Conservation (phyloP, 2,329 filamentous ascomycete species). For the Lomentospora prolificans region DNA sequence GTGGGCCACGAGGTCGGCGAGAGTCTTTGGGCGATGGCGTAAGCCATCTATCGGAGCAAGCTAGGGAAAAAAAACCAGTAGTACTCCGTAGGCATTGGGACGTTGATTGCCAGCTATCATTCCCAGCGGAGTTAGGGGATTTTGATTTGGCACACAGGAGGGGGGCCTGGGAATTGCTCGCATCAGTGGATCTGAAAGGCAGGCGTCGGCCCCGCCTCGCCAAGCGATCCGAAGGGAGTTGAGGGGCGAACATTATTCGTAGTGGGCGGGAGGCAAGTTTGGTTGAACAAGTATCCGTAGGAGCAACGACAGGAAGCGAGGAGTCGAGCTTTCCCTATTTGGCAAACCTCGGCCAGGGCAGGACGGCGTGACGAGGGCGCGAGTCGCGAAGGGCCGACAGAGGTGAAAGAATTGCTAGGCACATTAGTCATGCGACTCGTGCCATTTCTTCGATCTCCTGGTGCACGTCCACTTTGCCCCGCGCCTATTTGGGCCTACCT, state of each 20-base stretch:
- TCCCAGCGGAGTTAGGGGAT: background rate
- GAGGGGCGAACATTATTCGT: no score
- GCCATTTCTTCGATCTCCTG: background rate
- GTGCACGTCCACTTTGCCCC: background rate
- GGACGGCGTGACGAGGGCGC: no score
- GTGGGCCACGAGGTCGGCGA: no score
- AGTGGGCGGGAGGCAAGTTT: background rate
- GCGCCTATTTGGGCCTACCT: no score
- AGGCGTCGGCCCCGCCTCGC: background rate
- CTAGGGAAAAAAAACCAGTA: no score
- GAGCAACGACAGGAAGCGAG: no score
- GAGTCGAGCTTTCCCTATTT: no score
- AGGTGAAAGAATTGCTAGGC: background rate
- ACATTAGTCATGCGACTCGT: background rate
- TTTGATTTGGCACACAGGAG: background rate
- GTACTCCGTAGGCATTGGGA: no score
- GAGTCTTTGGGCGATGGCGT: no score
- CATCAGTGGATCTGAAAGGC: background rate
- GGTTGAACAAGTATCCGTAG: no score
- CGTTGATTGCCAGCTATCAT: background rate
- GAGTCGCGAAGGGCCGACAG: background rate
- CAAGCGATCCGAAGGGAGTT: background rate
- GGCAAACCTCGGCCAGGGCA: no score
- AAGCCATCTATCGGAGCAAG: background rate
- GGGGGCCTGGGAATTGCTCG: no score